These are phyloP conservation scores for Aureobasidium sp. DNA, from an alignment of 2,329 filamentous ascomycete species.

Conservation along the genomic window DNA sequence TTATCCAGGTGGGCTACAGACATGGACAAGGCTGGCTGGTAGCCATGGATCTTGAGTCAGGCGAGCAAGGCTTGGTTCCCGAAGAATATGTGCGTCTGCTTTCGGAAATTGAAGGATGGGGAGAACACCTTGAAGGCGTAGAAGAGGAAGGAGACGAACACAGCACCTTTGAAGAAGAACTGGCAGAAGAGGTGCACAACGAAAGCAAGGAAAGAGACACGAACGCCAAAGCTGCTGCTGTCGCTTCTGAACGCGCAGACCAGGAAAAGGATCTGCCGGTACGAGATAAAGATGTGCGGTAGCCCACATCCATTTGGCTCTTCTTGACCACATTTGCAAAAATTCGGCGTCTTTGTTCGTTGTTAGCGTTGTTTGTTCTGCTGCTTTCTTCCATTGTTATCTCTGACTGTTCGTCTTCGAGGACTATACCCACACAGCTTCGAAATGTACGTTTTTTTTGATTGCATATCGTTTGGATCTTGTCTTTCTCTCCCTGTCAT, in stretches of 20 bases:
- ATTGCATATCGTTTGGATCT: neutral
- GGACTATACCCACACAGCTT: neutral
- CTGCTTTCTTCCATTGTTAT: neutral
- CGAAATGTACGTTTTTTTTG: neutral
- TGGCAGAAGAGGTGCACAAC: neutral
- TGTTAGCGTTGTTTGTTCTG: neutral
- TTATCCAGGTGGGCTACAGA: slow-evolving; percentile 92
- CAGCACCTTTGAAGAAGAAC: neutral
- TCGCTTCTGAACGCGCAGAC: too few species aligned
- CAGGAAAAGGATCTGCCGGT: neutral
- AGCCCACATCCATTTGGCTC: neutral
- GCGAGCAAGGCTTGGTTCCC: slow-evolving; percentile 86
- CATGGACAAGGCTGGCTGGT: slow-evolving; percentile 97
- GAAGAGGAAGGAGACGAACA: neutral
- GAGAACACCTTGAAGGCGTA: slow-evolving; percentile 23
- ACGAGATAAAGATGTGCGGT: neutral
- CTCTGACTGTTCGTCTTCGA: neutral
- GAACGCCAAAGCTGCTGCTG: neutral
- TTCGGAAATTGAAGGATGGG: slow-evolving; percentile 83
- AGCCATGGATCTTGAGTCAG: slow-evolving; percentile 88
- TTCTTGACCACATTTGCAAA: neutral
- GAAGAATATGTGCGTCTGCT: slow-evolving; percentile 93
- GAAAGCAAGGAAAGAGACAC: neutral
- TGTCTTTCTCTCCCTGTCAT: neutral
- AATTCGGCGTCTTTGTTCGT: neutral